Evolutionary conservation across 345 rosid genomes (phyloP), one percentile per base, ranked within the genome.

Genomic region (Gossypium stocksii): DNA sequence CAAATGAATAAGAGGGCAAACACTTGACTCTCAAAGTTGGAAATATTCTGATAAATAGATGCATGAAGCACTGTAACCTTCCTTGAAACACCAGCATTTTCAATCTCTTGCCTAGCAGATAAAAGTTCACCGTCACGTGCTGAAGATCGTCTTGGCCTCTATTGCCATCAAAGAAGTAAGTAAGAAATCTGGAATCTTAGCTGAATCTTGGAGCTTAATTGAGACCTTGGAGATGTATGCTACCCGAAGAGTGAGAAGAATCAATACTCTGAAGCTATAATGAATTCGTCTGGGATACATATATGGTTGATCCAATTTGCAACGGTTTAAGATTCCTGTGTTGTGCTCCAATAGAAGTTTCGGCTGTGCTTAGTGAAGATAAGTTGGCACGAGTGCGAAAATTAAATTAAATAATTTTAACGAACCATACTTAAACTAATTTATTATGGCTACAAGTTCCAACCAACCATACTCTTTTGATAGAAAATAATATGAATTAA

Each of bases 231-330:
- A 73, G 19, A n/a, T n/a, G n/a, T n/a, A n/a, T 20, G 74, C 86
- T 79, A 87, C 91, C 97, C 87, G 43, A 68, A 68, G 83, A 76
- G 76, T 34, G 76, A 16, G 86, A 79, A 76, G 87, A 83, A 78
- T 82, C 76, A 75, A 72, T 76, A 80, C 80, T 82, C 3, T 82
- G 87, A 34, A 80, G 81, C 74, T 85, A 77, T 52, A 89, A 23
- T 9, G 77, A n/a, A 76, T 85, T 86, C 93, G 90, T 90, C 81
- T 87, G 83, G n/a, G 92, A 77, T 78, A 94, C 70, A 4, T 90
- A 81, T 13, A 70, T 79, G 4, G 83, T 45, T 68, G 57, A 23
- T 22, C 80, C 78, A 79, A 38, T 75, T 66, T 82, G 71, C 56
- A 62, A 44, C 27, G 70, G 70, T 44, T 64, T 71, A 52, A 53